phyloP scores from a whole-genome alignment of 176 grass and related monocot species.

The Carex parvula region DNA sequence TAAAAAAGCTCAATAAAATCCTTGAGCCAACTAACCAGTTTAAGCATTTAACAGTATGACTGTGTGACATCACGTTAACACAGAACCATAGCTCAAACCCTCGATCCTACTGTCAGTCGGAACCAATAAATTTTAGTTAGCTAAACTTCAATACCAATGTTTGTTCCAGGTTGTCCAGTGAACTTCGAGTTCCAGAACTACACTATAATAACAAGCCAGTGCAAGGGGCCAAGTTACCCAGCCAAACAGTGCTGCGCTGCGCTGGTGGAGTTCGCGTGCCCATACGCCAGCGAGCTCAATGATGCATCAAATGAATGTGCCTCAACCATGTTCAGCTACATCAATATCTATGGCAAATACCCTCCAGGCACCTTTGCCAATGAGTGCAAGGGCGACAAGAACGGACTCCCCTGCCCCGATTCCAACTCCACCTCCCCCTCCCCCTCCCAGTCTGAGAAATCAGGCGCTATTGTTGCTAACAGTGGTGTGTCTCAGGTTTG shows the following conservation, averaged over 20 bases:
- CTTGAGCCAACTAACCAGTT: not conserved
- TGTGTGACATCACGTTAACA: not conserved
- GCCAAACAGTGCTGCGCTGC: constrained; percentile 45
- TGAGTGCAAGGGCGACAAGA: constrained; percentile 44
- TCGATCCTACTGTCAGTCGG: not conserved
- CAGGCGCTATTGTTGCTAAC: not conserved
- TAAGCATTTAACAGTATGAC: not conserved
- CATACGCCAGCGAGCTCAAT: constrained; percentile 50
- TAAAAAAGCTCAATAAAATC: not conserved
- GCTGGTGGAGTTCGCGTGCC: constrained; percentile 62
- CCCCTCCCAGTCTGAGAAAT: constrained; percentile 11
- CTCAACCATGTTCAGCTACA: constrained; percentile 67
- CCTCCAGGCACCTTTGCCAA: constrained; percentile 64
- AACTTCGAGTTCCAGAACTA: constrained; percentile 66
- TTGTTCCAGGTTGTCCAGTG: constrained; percentile 54
- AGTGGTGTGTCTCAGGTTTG: not conserved
- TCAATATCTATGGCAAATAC: constrained; percentile 74
- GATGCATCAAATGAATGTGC: constrained; percentile 51
- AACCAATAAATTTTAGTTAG: not conserved
- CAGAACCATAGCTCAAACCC: not conserved
- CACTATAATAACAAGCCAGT: constrained; percentile 59
- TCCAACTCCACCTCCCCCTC: constrained; percentile 36
- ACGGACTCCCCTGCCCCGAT: constrained; percentile 45
- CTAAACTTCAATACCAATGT: constrained; percentile 1
- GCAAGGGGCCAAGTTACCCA: constrained; percentile 61